Evolutionary conservation across 2,329 filamentous ascomycete genomes (phyloP).

Genomic region (Colletotrichum paranaense): DNA sequence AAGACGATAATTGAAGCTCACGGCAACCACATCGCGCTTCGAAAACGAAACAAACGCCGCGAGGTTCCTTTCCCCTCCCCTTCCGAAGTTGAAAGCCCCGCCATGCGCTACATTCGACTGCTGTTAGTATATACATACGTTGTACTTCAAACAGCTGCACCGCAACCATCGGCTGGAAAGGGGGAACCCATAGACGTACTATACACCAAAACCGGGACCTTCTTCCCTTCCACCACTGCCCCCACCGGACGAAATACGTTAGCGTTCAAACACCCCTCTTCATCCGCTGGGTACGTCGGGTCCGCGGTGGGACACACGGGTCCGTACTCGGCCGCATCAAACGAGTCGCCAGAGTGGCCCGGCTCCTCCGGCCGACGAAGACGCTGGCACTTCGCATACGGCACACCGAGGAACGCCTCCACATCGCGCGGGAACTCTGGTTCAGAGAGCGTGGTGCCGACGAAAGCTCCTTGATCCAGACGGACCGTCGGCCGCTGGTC

Average conservation of each 20-base stretch:
- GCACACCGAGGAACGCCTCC: slow-evolving; percentile 61
- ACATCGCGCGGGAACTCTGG: slow-evolving; percentile 51
- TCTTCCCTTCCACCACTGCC: slow-evolving; percentile 39
- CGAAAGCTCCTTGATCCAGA: slow-evolving; percentile 53
- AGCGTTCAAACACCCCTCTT: slow-evolving; percentile 62
- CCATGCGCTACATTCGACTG: slow-evolving; percentile 60
- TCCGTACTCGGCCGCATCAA: slow-evolving; percentile 51
- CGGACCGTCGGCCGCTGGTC: slow-evolving; percentile 17
- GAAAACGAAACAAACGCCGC: slow-evolving; percentile 70
- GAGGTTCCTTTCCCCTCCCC: slow-evolving; percentile 67
- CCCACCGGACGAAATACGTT: slow-evolving; percentile 60
- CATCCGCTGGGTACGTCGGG: slow-evolving; percentile 48
- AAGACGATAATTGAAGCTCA: slow-evolving; percentile 73
- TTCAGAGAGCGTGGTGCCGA: slow-evolving; percentile 48
- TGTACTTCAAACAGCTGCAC: too few relatives aligned
- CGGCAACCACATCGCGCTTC: slow-evolving; percentile 62
- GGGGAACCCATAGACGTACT: neutral
- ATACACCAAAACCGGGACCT: slow-evolving; percentile 64
- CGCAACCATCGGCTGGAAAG: neutral
- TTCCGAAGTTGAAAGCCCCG: slow-evolving; percentile 69
- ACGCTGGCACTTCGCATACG: slow-evolving; percentile 59
- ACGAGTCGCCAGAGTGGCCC: slow-evolving; percentile 35
- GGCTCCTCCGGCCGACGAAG: slow-evolving; percentile 56
- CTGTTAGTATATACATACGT: too few relatives aligned
- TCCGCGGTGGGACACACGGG: slow-evolving; percentile 50